phyloP scores from a whole-genome alignment of 1,284 basidiomycete genomes.

The Ganoderma lucidum region DNA sequence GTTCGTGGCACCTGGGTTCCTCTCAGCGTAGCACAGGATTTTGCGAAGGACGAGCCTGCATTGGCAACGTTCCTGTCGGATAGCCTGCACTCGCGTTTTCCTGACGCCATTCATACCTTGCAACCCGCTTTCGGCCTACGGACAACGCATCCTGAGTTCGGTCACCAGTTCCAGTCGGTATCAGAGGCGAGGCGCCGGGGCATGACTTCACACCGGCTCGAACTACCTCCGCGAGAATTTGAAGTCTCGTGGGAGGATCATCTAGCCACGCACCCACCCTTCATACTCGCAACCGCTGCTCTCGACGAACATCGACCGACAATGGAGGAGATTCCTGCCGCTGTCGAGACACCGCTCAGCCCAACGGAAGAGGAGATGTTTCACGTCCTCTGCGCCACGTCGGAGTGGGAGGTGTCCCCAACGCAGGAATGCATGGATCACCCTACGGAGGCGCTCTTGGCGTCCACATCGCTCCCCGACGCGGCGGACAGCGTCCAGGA shows the following conservation, averaged over 20 bases:
- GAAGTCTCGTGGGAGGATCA: slow-evolving; percentile 39
- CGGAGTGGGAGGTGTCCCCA: slow-evolving; percentile 58
- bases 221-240: slow-evolving; percentile 37
- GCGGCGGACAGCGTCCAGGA: slow-evolving; percentile 29
- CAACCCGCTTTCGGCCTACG: slow-evolving; percentile 10
- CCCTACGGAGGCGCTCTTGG: slow-evolving; percentile 3
- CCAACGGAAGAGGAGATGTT: slow-evolving; percentile 78
- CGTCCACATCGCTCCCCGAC: slow-evolving; percentile 12
- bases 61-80: slow-evolving; percentile 66
- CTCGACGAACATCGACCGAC: slow-evolving; percentile 32
- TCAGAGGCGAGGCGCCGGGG: slow-evolving; percentile 47
- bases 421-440: slow-evolving; percentile 14
- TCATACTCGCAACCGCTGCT: slow-evolving; percentile 40
- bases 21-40: slow-evolving; percentile 59
- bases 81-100: slow-evolving; percentile 63
- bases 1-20: slow-evolving; percentile 74
- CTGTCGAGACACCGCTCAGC: slow-evolving; percentile 60
- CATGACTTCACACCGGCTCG: slow-evolving; percentile 36
- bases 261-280: slow-evolving; percentile 40
- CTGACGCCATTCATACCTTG: slow-evolving; percentile 44
- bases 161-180: slow-evolving; percentile 60
- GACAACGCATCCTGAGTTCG: slow-evolving; percentile 58
- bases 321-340: slow-evolving; percentile 31
- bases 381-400: slow-evolving; percentile 61
- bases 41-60: slow-evolving; percentile 53